phyloP scores from a whole-genome alignment of 176 grass and related monocot species.

The Calamus simplicifolius region DNA sequence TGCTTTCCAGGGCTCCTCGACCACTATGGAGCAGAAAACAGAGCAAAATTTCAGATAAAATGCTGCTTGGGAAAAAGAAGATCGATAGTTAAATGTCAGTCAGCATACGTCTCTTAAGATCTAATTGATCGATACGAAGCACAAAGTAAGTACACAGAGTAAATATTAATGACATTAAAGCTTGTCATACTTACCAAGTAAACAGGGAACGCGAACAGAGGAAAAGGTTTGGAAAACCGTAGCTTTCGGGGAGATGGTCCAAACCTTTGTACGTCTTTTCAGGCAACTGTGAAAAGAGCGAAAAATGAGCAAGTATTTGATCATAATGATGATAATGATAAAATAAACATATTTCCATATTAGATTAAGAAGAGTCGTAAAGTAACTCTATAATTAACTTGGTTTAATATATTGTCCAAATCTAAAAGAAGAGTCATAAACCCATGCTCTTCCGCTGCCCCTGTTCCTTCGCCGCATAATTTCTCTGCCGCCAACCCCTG shows the following conservation, averaged over 20 bases:
- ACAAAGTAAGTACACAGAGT: too few relatives aligned
- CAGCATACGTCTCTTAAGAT: too few relatives aligned
- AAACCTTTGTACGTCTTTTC: slow-evolving; percentile 52
- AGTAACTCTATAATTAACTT: too few relatives aligned
- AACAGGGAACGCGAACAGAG: slow-evolving; percentile 58
- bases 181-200: slow-evolving; percentile 50
- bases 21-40: slow-evolving; percentile 20
- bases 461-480: too few relatives aligned
- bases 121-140: too few relatives aligned
- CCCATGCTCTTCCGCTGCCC: too few relatives aligned
- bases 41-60: slow-evolving; percentile 3
- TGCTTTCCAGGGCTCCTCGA: slow-evolving; percentile 57
- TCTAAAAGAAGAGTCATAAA: too few relatives aligned
- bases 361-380: too few relatives aligned
- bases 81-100: too few relatives aligned
- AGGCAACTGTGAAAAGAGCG: slow-evolving; percentile 39
- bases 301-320: background rate
- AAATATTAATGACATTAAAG: too few relatives aligned
- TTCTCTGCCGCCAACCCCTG: too few relatives aligned
- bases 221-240: slow-evolving; percentile 52
- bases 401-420: too few relatives aligned
- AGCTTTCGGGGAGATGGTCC: slow-evolving; percentile 35
- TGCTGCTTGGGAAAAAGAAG: background rate
- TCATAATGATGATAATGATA: background rate
- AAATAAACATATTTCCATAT: background rate